These are phyloP conservation scores for Rhodotorula sp. DNA, from an alignment of 1,284 basidiomycete species.

Conservation along the genomic window DNA sequence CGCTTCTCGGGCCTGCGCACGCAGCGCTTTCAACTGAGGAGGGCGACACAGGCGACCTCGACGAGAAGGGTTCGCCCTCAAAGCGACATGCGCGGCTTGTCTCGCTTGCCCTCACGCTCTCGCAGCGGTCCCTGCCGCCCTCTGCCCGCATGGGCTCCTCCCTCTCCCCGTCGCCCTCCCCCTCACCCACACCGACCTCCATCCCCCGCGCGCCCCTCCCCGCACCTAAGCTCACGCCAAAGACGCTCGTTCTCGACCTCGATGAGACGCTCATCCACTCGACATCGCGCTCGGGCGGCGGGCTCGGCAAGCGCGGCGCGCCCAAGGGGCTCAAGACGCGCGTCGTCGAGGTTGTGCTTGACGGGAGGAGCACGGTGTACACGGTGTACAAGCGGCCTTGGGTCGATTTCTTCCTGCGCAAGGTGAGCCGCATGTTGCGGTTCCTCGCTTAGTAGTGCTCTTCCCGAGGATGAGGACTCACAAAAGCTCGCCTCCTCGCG, in stretches of 20 bases:
- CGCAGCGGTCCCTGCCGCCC: neutral
- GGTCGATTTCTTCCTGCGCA: conserved; percentile 92
- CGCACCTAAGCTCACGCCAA: conserved; percentile 57
- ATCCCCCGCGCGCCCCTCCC: conserved; percentile 14
- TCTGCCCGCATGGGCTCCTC: neutral
- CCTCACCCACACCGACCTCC: neutral
- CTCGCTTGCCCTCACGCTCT: conserved; percentile 9
- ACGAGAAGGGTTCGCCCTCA: neutral
- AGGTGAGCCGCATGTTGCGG: conserved; percentile 60
- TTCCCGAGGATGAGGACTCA: neutral
- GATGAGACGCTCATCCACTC: conserved; percentile 99
- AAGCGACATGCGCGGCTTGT: conserved; percentile 5
- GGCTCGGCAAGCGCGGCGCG: conserved; percentile 2
- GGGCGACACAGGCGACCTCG: neutral
- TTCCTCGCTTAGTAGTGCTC: neutral
- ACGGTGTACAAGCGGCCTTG: conserved; percentile 99
- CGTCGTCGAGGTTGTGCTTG: conserved; percentile 93
- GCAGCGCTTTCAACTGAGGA: conserved; percentile 5
- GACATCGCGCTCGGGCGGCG: conserved; percentile 57
- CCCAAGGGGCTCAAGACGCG: conserved; percentile 61
- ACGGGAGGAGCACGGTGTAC: conserved; percentile 85
- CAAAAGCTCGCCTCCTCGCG: too few species aligned
- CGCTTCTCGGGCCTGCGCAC: conserved; percentile 5
- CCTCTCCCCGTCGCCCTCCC: conserved; percentile 5
- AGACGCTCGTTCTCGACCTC: conserved; percentile 91